These are phyloP conservation scores for Podila clonocystis DNA, from an alignment of 192 early-diverging fungal species.

Conservation along the genomic window DNA sequence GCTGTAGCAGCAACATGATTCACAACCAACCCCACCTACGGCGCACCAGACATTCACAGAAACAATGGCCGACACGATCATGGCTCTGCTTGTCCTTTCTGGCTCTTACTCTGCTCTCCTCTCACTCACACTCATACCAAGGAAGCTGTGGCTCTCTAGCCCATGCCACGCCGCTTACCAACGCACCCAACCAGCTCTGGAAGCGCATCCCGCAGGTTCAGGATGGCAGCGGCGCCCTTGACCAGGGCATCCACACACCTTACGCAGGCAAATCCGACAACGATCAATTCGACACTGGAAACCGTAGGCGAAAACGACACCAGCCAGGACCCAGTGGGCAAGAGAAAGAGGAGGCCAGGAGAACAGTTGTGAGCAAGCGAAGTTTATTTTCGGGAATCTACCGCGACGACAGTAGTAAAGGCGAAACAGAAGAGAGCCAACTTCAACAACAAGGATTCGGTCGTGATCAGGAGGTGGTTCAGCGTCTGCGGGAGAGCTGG, in stretches of 20 bases:
- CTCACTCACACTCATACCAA: not conserved
- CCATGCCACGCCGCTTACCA: not conserved
- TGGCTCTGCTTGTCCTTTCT: not conserved
- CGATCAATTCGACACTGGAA: not conserved
- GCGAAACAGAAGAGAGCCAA: not conserved
- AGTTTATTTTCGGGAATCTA: constrained; percentile 4
- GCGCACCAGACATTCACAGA: not conserved
- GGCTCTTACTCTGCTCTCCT: not conserved
- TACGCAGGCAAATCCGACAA: not conserved
- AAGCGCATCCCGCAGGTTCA: not conserved
- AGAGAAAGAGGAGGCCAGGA: not conserved
- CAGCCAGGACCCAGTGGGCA: not conserved
- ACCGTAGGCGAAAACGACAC: not conserved
- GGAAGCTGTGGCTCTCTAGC: not conserved
- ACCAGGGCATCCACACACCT: not conserved
- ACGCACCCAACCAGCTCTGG: not conserved
- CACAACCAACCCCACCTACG: not conserved
- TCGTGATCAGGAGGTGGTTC: not conserved
- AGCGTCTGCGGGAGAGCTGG: not conserved
- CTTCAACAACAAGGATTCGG: not conserved
- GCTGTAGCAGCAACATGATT: not conserved
- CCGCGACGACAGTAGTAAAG: not conserved
- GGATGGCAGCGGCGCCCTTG: not conserved
- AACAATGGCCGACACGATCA: not conserved
- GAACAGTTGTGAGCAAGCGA: not conserved